Evolutionary conservation across 192 early-diverging fungal genomes (phyloP).

Genomic region (Lunasporangiospora selenospora): DNA sequence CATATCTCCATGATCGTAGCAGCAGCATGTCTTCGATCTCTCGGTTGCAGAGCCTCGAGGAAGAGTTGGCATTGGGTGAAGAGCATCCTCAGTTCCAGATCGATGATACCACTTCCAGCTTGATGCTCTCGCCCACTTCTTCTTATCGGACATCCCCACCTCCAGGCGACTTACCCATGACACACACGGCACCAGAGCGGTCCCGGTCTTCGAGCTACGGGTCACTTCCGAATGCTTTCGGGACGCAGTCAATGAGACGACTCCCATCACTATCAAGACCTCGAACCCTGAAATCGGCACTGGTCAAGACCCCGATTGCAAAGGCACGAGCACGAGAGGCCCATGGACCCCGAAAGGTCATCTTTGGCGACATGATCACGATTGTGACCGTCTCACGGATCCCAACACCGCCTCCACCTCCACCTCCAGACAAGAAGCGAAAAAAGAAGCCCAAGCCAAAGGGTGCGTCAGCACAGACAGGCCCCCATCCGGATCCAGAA

Average conservation of each 20-base stretch:
- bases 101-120: too few relatives aligned
- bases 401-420: slow-evolving; percentile 17
- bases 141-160: too few relatives aligned
- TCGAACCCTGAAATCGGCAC: slow-evolving; percentile 9
- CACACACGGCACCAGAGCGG: too few relatives aligned
- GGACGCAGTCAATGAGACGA: background rate
- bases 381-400: slow-evolving; percentile 21
- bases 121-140: too few relatives aligned
- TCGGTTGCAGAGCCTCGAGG: background rate
- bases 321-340: slow-evolving; percentile 16
- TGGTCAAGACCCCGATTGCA: slow-evolving; percentile 19
- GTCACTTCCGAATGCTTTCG: background rate
- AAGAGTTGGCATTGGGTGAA: too few relatives aligned
- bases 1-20: slow-evolving; percentile 8
- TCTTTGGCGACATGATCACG: slow-evolving; percentile 39
- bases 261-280: background rate
- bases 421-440: background rate
- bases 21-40: slow-evolving; percentile 3
- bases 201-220: background rate
- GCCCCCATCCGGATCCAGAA: slow-evolving; percentile 22
- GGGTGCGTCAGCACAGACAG: slow-evolving; percentile 10
- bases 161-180: too few relatives aligned
- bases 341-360: slow-evolving; percentile 17
- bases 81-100: too few relatives aligned
- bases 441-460: slow-evolving; percentile 26